These are phyloP conservation scores for Dissophora ornata DNA, from an alignment of 192 early-diverging fungal species.

Conservation along the genomic window DNA sequence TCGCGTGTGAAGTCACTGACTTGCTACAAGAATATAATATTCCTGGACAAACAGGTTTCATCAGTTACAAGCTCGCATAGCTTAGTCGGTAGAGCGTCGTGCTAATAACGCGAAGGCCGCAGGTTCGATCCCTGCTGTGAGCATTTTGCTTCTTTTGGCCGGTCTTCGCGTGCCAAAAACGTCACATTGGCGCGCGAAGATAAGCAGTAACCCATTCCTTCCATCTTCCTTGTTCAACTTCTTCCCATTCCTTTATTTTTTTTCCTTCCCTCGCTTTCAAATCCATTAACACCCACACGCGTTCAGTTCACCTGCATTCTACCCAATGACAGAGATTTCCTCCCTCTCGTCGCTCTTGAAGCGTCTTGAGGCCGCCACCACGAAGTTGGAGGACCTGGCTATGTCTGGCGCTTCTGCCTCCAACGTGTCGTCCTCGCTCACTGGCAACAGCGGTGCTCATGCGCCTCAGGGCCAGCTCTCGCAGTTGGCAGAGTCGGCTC, in stretches of 20 bases:
- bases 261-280: too few species aligned
- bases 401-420: conserved; percentile 62
- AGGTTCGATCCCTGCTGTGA: conserved; percentile 71
- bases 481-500: conserved; percentile 47
- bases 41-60: too few species aligned
- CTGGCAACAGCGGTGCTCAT: conserved; percentile 46
- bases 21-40: too few species aligned
- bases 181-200: too few species aligned
- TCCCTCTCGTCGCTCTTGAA: conserved; percentile 81
- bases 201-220: background rate
- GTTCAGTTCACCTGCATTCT: too few species aligned
- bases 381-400: conserved; percentile 89
- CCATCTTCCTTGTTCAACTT: background rate
- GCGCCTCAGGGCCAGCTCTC: conserved; percentile 50
- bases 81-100: conserved; percentile 76
- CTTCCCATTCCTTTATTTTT: too few species aligned
- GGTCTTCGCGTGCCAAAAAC: too few species aligned
- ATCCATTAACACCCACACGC: too few species aligned
- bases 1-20: too few species aligned
- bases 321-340: conserved; percentile 60
- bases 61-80: conserved; percentile 61
- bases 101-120: conserved; percentile 75
- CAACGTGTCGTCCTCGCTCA: conserved; percentile 51
- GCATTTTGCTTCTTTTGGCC: conserved; percentile 20
- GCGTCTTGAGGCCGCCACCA: conserved; percentile 92